These are phyloP conservation scores for Geosmithia morbida DNA, from an alignment of 2,329 filamentous ascomycete species.

Conservation along the genomic window DNA sequence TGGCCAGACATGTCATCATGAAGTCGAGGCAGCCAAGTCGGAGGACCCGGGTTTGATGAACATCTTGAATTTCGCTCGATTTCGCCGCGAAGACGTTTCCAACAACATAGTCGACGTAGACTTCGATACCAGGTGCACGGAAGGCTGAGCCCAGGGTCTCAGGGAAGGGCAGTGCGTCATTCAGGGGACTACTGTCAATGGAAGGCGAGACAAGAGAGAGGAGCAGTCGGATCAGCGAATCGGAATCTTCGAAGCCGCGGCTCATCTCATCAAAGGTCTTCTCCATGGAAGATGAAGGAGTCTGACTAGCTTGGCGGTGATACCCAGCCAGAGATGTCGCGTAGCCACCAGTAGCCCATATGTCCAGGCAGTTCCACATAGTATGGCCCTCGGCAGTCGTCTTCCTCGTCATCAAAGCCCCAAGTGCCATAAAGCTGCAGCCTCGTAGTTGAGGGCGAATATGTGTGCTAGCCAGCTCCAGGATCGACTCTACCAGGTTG, in stretches of 20 bases:
- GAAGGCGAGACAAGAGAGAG: slow-evolving; percentile 57
- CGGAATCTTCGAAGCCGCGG: slow-evolving; percentile 70
- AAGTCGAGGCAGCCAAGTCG: slow-evolving; percentile 76
- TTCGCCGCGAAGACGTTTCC: slow-evolving; percentile 62
- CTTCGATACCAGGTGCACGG: slow-evolving; percentile 70
- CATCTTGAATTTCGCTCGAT: slow-evolving; percentile 48
- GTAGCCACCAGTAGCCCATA: slow-evolving; percentile 57
- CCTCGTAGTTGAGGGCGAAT: slow-evolving; percentile 68
- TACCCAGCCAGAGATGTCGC: slow-evolving; percentile 18
- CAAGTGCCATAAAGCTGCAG: slow-evolving; percentile 67
- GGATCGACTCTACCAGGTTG: slow-evolving; percentile 58
- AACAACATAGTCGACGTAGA: slow-evolving; percentile 83
- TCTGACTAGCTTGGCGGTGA: slow-evolving; percentile 15
- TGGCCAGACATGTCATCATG: slow-evolving; percentile 60
- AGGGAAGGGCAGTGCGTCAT: slow-evolving; percentile 72
- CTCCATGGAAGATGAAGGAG: slow-evolving; percentile 34
- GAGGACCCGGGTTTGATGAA: slow-evolving; percentile 57
- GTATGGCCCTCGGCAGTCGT: slow-evolving; percentile 48
- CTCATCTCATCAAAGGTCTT: slow-evolving; percentile 61
- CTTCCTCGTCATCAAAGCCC: slow-evolving; percentile 64
- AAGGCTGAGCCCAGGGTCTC: slow-evolving; percentile 67
- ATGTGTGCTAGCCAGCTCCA: slow-evolving; percentile 63
- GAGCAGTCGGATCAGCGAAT: slow-evolving; percentile 69
- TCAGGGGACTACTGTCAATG: slow-evolving; percentile 43
- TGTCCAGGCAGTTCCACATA: slow-evolving; percentile 72